Base-by-base conservation (phyloP, 139 green algal genomes). In the Chlamydomonas sphaeroides region DNA sequence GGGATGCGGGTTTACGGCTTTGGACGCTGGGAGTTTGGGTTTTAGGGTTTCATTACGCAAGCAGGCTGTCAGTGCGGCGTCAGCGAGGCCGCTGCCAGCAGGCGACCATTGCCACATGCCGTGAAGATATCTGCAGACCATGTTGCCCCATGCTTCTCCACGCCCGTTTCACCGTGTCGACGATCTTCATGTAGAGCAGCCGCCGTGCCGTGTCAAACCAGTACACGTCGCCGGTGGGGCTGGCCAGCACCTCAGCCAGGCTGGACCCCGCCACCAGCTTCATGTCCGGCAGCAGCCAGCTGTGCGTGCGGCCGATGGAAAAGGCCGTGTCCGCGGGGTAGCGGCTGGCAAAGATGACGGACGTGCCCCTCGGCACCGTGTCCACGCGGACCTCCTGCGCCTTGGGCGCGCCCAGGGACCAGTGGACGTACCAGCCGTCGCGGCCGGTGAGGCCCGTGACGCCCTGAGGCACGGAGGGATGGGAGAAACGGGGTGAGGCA, bases 281-380 rank as follows among this genome's bases (percentile, higher is more conserved):
- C 3, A 3, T 20, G 2, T 18, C 14, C 30, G 30, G 59, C n/a
- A 66, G 30, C 30, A 38, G 59, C 59, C 59, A 62, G 56, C 56
- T 62, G 25, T 5, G 23, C 23, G 20, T 35, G 10, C 65, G 62
- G 56, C n/a, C 6, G 67, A 87, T 79, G 74, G 11, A 53, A 66
- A 87, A 87, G 20, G 66, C 62, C 4, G 83, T 87, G 51, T 74
- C 83, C 39, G 38, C 30, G 1, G 88, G 88, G 79, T 87, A 92
- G 75, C 88, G 86, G 25, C 80, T 86, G 26, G 86, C 76, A 48
- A 81, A 89, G 32, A 92, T 66, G 26, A 92, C 74, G 59, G 68
- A 71, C 23, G 70, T 84, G 5, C 86, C 79, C 1, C 32, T 15
- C 0, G 83, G 83, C 26, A 92, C 15, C 57, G 85, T 76, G 15